These are phyloP conservation scores for Volvox reticuliferus DNA, from an alignment of 139 green algal genomes.

Conservation along the genomic window DNA sequence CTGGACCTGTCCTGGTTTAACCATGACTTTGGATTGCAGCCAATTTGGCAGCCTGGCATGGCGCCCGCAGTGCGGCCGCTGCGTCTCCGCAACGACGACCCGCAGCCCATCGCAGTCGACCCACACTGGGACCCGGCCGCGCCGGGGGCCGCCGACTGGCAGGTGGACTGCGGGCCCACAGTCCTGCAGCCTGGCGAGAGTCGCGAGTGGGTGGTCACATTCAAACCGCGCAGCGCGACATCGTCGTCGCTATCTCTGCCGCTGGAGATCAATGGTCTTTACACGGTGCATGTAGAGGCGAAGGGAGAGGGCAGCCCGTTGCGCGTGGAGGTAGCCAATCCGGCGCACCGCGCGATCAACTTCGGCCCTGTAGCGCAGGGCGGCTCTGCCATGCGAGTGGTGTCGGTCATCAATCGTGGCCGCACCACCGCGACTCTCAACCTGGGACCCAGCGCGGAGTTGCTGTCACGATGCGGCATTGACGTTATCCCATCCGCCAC, in stretches of 20 bases:
- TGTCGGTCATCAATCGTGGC: conserved; percentile 75
- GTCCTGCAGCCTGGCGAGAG: conserved; percentile 74
- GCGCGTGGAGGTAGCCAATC: conserved; percentile 74
- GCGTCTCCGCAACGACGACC: conserved; percentile 77
- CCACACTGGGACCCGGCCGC: conserved; percentile 47
- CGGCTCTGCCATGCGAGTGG: conserved; percentile 41
- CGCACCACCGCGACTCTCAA: conserved; percentile 59
- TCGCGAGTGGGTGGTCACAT: conserved; percentile 66
- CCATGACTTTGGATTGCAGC: conserved; percentile 80
- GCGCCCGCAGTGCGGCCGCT: conserved; percentile 56
- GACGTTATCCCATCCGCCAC: conserved; percentile 59
- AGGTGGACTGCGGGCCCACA: conserved; percentile 56
- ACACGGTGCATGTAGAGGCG: conserved; percentile 73
- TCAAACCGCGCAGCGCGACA: conserved; percentile 61
- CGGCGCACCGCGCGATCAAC: conserved; percentile 64
- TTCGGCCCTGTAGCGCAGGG: conserved; percentile 68
- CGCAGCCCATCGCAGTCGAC: conserved; percentile 65
- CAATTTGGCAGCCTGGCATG: conserved; percentile 76
- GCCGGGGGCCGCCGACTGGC: conserved; percentile 17
- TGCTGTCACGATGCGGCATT: conserved; percentile 51
- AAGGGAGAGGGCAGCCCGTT: conserved; percentile 73
- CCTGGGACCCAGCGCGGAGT: conserved; percentile 50
- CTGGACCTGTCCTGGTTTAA: conserved; percentile 75
- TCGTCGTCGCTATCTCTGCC: conserved; percentile 60
- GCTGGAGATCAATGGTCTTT: conserved; percentile 85